These are phyloP conservation scores for Fomitopsis palustris DNA, from an alignment of 1,284 basidiomycete species.

Conservation along the genomic window DNA sequence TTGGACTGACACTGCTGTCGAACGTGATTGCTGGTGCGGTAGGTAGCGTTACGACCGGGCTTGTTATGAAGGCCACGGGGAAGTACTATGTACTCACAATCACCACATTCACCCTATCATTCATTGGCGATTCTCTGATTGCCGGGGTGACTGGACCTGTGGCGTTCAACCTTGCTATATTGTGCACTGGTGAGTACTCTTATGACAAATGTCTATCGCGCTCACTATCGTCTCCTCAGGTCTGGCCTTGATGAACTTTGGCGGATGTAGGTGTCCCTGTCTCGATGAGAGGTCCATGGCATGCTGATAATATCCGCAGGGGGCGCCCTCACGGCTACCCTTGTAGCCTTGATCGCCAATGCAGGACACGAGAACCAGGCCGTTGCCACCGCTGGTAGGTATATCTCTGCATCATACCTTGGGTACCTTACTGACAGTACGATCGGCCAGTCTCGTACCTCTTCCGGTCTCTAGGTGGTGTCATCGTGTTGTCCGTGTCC, in stretches of 20 bases:
- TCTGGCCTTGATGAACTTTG: constrained; percentile 38
- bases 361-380: constrained; percentile 58
- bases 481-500: constrained; percentile 51
- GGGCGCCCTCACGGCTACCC: constrained; percentile 49
- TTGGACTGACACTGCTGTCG: constrained; percentile 49
- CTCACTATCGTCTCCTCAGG: constrained; percentile 26
- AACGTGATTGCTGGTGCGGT: constrained; percentile 41
- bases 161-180: constrained; percentile 31
- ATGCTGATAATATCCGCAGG: constrained; percentile 26
- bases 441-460: constrained; percentile 50
- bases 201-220: not conserved
- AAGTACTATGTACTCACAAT: constrained; percentile 53
- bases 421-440: not conserved
- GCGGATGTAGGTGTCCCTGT: constrained; percentile 37
- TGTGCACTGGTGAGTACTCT: constrained; percentile 38
- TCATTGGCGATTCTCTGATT: constrained; percentile 37
- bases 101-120: constrained; percentile 34
- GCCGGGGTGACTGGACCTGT: constrained; percentile 38
- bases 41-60: constrained; percentile 48
- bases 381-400: constrained; percentile 56
- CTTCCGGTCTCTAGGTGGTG: constrained; percentile 59
- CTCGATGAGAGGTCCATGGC: not conserved
- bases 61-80: constrained; percentile 56
- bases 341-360: constrained; percentile 60
- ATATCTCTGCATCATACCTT: not conserved